phyloP scores from a whole-genome alignment of 2,329 filamentous ascomycete species.

The Xylariales sp. region DNA sequence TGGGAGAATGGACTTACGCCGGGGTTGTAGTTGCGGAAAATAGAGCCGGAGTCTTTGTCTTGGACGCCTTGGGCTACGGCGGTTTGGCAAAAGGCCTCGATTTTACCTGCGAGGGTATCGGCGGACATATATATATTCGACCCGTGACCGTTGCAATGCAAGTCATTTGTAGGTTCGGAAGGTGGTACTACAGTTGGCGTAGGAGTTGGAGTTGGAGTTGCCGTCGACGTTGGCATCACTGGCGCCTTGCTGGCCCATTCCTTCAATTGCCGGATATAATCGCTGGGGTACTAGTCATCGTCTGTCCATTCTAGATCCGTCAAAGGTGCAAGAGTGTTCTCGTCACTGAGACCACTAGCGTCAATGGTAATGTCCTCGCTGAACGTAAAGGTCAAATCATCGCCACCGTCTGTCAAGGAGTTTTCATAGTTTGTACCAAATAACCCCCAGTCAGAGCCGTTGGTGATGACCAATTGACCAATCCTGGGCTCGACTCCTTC shows the following conservation, averaged over 20 bases:
- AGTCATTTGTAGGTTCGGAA: slow-evolving; percentile 20
- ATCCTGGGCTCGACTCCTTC: slow-evolving; percentile 15
- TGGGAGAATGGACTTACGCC: not conserved
- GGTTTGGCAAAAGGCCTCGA: too few species aligned
- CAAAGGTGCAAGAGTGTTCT: slow-evolving; percentile 23
- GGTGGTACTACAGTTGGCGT: slow-evolving; percentile 20
- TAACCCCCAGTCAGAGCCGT: slow-evolving; percentile 23
- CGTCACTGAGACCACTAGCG: slow-evolving; percentile 17
- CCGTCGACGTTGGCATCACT: slow-evolving; percentile 22
- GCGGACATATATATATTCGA: too few species aligned
- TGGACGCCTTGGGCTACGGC: too few species aligned
- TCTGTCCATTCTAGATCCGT: slow-evolving; percentile 26
- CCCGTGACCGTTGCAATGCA: slow-evolving; percentile 18
- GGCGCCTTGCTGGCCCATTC: slow-evolving; percentile 22
- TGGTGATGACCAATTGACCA: slow-evolving; percentile 14
- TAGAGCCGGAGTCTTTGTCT: too few species aligned
- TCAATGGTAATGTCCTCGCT: slow-evolving; percentile 12
- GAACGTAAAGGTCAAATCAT: slow-evolving; percentile 23
- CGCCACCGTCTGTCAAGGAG: slow-evolving; percentile 13
- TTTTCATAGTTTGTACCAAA: slow-evolving; percentile 17
- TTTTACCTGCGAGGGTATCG: too few species aligned
- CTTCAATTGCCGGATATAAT: slow-evolving; percentile 25
- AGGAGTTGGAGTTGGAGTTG: slow-evolving; percentile 15
- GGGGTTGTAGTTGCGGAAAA: too few species aligned
- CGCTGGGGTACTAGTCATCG: slow-evolving; percentile 25